phyloP scores from a whole-genome alignment of 192 early-diverging fungal genomes.

The Jimgerdemannia flammicorona region DNA sequence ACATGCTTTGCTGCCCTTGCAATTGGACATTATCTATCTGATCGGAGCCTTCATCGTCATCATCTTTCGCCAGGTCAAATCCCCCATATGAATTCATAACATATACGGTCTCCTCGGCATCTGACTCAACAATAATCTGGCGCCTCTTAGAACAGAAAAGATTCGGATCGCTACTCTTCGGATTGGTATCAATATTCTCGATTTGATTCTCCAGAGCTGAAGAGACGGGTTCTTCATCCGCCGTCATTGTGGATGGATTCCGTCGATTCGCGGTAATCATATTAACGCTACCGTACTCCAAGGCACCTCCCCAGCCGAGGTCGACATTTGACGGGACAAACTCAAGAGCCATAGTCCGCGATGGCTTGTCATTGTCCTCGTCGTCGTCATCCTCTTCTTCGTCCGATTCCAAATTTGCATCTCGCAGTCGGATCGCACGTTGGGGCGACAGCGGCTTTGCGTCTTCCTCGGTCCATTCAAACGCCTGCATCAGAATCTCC shows the following conservation, averaged over 20 bases:
- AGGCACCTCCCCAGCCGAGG: background rate
- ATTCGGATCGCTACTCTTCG: background rate
- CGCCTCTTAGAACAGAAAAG: background rate
- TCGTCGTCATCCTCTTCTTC: background rate
- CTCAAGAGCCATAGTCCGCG: background rate
- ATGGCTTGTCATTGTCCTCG: background rate
- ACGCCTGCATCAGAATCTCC: constrained; percentile 35
- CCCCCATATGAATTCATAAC: background rate
- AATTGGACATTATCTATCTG: background rate
- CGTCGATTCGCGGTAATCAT: background rate
- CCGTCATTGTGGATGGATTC: background rate
- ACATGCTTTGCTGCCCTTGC: too few relatives aligned
- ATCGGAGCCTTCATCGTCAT: background rate
- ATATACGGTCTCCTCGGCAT: background rate
- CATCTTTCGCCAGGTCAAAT: background rate
- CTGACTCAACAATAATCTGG: background rate
- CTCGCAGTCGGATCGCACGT: background rate
- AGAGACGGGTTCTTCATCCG: too few relatives aligned
- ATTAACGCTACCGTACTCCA: background rate
- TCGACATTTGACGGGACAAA: background rate
- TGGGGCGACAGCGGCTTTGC: constrained; percentile 2
- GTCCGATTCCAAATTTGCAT: background rate
- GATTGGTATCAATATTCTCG: background rate
- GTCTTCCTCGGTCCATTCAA: constrained; percentile 37
- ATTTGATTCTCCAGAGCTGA: background rate